These are phyloP conservation scores for Suillus luteus DNA, from an alignment of 768 basidiomycete species.

Conservation along the genomic window DNA sequence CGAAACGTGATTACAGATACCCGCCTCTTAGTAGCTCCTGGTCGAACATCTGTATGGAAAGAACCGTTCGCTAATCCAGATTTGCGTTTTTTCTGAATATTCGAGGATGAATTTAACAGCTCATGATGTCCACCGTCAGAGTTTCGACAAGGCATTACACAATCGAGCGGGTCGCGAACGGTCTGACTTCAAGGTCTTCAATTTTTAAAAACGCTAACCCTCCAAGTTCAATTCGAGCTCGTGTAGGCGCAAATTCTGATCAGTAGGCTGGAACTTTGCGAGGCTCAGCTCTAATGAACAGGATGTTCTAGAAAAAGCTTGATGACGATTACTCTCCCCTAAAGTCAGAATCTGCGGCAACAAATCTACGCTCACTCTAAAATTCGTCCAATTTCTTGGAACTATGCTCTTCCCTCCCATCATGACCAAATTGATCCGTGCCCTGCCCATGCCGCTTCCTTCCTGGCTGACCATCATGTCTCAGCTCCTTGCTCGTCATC, in stretches of 20 bases:
- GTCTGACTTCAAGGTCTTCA: not conserved
- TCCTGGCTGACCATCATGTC: slow-evolving; percentile 36
- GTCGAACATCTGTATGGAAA: not conserved
- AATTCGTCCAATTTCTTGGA: slow-evolving; percentile 7
- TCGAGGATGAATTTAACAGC: not conserved
- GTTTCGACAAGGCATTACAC: no score
- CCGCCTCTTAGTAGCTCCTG: not conserved
- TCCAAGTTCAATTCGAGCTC: no score
- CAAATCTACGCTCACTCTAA: slow-evolving; percentile 14
- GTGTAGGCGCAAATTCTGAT: not conserved
- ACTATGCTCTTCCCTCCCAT: slow-evolving; percentile 3
- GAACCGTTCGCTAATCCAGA: not conserved
- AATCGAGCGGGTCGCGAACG: not conserved
- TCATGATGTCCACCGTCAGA: not conserved
- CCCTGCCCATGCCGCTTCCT: slow-evolving; percentile 31
- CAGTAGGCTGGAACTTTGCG: not conserved
- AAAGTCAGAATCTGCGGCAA: slow-evolving; percentile 15
- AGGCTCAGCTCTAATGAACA: not conserved
- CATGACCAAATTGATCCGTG: slow-evolving; percentile 20
- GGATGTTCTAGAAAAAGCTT: not conserved
- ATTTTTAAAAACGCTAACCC: no score
- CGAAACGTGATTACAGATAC: not conserved
- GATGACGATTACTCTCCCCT: not conserved
- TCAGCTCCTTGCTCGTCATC: slow-evolving; percentile 37
- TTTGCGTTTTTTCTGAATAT: not conserved